These are phyloP conservation scores for Yamadazyma akitaensis DNA, from an alignment of 805 yeast species.

Conservation along the genomic window DNA sequence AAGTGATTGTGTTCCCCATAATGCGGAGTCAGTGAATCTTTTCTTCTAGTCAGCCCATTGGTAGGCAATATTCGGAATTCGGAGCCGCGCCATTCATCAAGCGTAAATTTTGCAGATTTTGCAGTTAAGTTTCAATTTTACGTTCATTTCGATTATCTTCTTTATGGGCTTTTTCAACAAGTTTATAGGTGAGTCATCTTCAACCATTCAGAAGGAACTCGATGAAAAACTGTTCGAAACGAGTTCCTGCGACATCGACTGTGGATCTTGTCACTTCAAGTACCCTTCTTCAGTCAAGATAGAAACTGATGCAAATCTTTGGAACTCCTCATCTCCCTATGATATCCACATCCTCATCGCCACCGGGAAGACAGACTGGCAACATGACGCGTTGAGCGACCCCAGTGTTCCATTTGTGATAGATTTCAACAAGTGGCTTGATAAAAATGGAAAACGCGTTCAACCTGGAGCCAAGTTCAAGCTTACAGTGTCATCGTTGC, in stretches of 20 bases:
- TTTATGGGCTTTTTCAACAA: neutral
- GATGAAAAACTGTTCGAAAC: constrained; percentile 24
- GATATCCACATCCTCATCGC: constrained; percentile 75
- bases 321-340: constrained; percentile 68
- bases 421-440: constrained; percentile 38
- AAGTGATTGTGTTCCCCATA: no score
- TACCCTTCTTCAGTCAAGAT: constrained; percentile 53
- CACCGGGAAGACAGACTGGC: constrained; percentile 86
- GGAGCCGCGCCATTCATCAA: neutral
- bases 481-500: constrained; percentile 53
- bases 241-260: constrained; percentile 50
- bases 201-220: neutral
- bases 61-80: neutral
- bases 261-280: constrained; percentile 50
- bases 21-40: no score
- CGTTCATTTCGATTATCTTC: neutral
- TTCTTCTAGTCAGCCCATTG: no score
- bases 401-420: constrained; percentile 42
- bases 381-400: constrained; percentile 59
- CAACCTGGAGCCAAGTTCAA: constrained; percentile 28
- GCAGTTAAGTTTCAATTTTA: no score
- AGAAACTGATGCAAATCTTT: constrained; percentile 41
- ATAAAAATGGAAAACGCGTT: neutral
- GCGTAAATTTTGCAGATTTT: no score
- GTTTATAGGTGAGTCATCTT: neutral